Conservation (phyloP, 1,139 yeast species). For the Scheffersomyces cryptocercus region DNA sequence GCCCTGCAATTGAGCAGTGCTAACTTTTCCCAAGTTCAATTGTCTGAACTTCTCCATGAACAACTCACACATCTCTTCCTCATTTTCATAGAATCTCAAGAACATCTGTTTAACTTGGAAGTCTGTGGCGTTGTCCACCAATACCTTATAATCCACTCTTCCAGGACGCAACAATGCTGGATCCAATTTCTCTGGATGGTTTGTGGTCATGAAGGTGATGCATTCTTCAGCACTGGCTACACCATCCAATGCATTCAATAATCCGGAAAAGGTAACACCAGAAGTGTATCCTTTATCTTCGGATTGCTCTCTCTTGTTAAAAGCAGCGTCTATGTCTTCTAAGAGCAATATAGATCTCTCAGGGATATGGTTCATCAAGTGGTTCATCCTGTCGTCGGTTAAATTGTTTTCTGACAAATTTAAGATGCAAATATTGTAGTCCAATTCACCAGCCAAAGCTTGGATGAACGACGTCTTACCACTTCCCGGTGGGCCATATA, state of each 20-base stretch:
- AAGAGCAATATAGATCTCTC: conserved; percentile 78
- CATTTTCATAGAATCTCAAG: conserved; percentile 77
- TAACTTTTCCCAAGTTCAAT: conserved; percentile 57
- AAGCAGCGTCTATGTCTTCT: conserved; percentile 97
- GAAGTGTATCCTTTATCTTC: conserved; percentile 74
- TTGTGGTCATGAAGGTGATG: conserved; percentile 95
- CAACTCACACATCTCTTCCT: conserved; percentile 56
- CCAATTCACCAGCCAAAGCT: conserved; percentile 94
- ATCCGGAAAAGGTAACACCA: conserved; percentile 94
- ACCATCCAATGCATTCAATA: conserved; percentile 92
- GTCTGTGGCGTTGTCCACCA: conserved; percentile 82
- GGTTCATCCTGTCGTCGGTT: conserved; percentile 92
- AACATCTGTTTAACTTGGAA: conserved; percentile 85
- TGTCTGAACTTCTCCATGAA: conserved; percentile 57
- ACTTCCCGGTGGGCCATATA: conserved; percentile 98
- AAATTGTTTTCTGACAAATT: conserved; percentile 87
- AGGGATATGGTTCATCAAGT: conserved; percentile 94
- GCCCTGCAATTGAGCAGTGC: conserved; percentile 96
- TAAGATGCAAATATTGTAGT: conserved; percentile 90
- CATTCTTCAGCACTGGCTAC: conserved; percentile 99
- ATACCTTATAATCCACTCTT: conserved; percentile 81
- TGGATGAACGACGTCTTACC: conserved; percentile 96
- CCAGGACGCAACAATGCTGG: conserved; percentile 91
- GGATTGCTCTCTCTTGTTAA: conserved; percentile 75
- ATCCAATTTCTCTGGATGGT: conserved; percentile 91